Percentiles rank a stretch among this genome's conserved stretches.
Conservation (phyloP, 768 basidiomycete species). For the Calocera viscosa region DNA sequence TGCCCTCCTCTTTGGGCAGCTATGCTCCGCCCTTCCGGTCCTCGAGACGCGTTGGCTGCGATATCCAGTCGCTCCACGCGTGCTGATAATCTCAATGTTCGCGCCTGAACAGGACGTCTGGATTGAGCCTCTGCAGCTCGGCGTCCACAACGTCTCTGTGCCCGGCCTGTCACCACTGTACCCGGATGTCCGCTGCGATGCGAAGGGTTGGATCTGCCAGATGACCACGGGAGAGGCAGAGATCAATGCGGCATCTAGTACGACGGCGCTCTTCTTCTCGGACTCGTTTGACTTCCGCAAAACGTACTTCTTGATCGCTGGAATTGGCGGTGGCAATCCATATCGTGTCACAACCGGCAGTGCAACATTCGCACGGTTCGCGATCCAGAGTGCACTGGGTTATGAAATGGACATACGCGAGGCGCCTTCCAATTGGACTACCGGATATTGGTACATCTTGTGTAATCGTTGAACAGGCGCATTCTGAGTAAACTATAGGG, state of each 20-base stretch:
- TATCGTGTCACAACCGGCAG: slow-evolving; percentile 29
- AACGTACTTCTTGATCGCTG: slow-evolving; percentile 35
- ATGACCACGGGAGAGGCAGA: slow-evolving; percentile 31
- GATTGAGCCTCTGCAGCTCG: slow-evolving; percentile 7
- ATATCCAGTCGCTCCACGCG: background rate
- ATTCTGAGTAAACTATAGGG: slow-evolving; percentile 16
- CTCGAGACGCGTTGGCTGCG: background rate
- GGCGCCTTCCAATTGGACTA: slow-evolving; percentile 28
- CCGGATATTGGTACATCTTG: slow-evolving; percentile 26
- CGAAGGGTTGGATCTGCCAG: slow-evolving; percentile 28
- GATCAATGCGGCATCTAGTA: slow-evolving; percentile 34
- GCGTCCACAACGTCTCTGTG: slow-evolving; percentile 29
- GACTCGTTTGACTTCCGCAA: slow-evolving; percentile 28
- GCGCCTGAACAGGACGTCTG: background rate
- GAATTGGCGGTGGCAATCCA: slow-evolving; percentile 34
- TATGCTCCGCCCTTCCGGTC: background rate
- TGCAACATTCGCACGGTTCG: slow-evolving; percentile 31
- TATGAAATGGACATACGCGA: slow-evolving; percentile 36
- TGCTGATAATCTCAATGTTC: background rate
- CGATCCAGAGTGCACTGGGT: slow-evolving; percentile 30
- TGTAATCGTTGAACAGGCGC: background rate
- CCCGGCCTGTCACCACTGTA: slow-evolving; percentile 32
- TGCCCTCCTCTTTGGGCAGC: background rate
- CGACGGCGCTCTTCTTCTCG: slow-evolving; percentile 27
- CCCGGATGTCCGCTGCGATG: slow-evolving; percentile 30